phyloP scores from a whole-genome alignment of 345 rosid genomes.

The Balakata baccata region DNA sequence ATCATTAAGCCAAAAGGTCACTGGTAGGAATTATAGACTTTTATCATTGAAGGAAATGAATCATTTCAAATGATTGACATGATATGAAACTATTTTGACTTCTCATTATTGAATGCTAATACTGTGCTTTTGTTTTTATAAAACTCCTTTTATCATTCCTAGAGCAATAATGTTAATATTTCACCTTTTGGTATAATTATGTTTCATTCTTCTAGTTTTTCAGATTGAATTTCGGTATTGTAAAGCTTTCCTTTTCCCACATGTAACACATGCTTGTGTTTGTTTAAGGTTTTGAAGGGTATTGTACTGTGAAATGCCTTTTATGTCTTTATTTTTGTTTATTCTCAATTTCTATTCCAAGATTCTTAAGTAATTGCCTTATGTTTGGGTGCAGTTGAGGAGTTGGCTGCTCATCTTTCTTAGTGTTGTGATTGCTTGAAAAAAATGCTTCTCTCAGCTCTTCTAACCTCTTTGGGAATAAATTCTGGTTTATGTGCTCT shows the following conservation, averaged over 20 bases:
- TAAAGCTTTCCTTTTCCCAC: not conserved
- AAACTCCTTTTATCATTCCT: not conserved
- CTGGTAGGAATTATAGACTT: not conserved
- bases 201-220: not conserved
- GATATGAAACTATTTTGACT: not conserved
- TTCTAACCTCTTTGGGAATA: conserved; percentile 80
- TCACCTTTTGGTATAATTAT: not conserved
- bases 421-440: conserved; percentile 13
- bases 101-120: not conserved
- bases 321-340: not conserved
- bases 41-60: not conserved
- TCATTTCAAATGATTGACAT: not conserved
- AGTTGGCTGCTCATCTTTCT: conserved; percentile 3
- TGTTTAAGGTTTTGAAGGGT: not conserved
- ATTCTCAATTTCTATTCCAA: not conserved
- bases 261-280: not conserved
- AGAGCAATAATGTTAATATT: not conserved
- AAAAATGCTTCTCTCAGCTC: conserved; percentile 87
- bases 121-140: not conserved
- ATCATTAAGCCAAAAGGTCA: not conserved
- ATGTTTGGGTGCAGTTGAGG: conserved; percentile 22
- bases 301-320: not conserved
- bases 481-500: conserved; percentile 72
- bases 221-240: not conserved
- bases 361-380: not conserved